Base-by-base conservation (phyloP, 768 basidiomycete genomes). In the Porphyrellus cyaneotinctus region DNA sequence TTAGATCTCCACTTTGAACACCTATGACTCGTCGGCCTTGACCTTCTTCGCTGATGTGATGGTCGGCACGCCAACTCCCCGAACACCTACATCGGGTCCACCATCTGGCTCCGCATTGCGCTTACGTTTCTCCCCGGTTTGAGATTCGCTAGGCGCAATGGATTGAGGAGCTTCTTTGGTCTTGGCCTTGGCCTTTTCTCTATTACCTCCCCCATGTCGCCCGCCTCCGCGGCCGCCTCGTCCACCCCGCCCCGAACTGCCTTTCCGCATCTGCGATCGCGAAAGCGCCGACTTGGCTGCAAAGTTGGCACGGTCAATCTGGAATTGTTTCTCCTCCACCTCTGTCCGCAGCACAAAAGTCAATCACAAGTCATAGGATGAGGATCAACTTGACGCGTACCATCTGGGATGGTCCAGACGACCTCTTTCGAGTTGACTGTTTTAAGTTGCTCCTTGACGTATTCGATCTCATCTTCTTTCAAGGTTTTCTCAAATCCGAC, bases 71-170 rank as follows among this genome's bases (percentile, higher is more conserved):
- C 71, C 75, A 9, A 72, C 75, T 1, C 88, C 88, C 22, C 88
- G 78, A 12, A 82, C 67, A 11, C 88, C 88, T 24, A 77, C 75
- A 59, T 85, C 80, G 3, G 83, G 81, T 0, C 85, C 88, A 58
- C 88, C 88, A 61, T 90, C 88, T 2, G 87, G 88, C 63, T 90
- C 88, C 0, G 87, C 75, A 1, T 78, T 83, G 35, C 87, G 80
- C 66, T 90, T 91, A 53, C 88, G 75, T 73, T 91, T 91, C 58
- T 86, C 86, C 26, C 87, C 87, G 2, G 72, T 66, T 53, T 74
- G 73, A 37, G 80, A 81, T 9, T 73, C 78, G 5, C 65, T 73
- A 12, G 60, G 62, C 3, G 61, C 54, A 18, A 64, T 46, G 6
- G 44, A 58, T 12, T 71, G 59, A 12, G 55, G 53, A 5, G 56